These are phyloP conservation scores for Corchorus capsularis DNA, from an alignment of 345 rosid species.

Conservation along the genomic window DNA sequence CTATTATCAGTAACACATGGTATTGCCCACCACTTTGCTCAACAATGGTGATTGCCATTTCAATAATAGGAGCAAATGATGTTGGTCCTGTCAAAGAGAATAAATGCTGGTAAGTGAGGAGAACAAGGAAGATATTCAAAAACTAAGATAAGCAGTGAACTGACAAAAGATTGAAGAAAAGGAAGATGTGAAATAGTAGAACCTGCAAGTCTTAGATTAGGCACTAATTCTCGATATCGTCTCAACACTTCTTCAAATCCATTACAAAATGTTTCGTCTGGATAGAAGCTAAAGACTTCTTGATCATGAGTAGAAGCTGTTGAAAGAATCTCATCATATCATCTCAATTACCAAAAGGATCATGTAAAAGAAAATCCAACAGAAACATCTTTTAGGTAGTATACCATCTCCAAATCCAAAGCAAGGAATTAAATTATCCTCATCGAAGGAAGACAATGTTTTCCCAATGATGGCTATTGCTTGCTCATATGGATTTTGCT, in stretches of 20 bases:
- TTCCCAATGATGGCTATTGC: slow-evolving; percentile 84
- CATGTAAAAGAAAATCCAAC: not conserved
- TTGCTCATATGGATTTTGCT: slow-evolving; percentile 75
- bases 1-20: slow-evolving; percentile 69
- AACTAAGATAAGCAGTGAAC: not conserved
- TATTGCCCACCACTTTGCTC: slow-evolving; percentile 73
- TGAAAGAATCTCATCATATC: not conserved
- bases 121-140: slow-evolving; percentile 4
- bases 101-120: not conserved
- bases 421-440: slow-evolving; percentile 84
- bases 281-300: slow-evolving; percentile 58
- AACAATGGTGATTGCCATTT: slow-evolving; percentile 64
- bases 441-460: slow-evolving; percentile 73
- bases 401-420: slow-evolving; percentile 78
- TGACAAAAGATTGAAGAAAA: not conserved
- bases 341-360: not conserved
- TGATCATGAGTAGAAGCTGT: slow-evolving; percentile 73
- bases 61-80: slow-evolving; percentile 62
- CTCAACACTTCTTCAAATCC: slow-evolving; percentile 64
- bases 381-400: not conserved
- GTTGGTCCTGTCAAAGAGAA: slow-evolving; percentile 50
- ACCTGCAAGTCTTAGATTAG: slow-evolving; percentile 60
- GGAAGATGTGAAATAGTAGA: not conserved
- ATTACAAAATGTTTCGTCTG: slow-evolving; percentile 52
- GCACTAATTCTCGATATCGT: slow-evolving; percentile 57